A percentile compares a stretch with the other conserved stretches of the same genome.
These are phyloP conservation scores for Mortierella sp. DNA, from an alignment of 371 early-diverging fungal genomes.

Conservation along the genomic window DNA sequence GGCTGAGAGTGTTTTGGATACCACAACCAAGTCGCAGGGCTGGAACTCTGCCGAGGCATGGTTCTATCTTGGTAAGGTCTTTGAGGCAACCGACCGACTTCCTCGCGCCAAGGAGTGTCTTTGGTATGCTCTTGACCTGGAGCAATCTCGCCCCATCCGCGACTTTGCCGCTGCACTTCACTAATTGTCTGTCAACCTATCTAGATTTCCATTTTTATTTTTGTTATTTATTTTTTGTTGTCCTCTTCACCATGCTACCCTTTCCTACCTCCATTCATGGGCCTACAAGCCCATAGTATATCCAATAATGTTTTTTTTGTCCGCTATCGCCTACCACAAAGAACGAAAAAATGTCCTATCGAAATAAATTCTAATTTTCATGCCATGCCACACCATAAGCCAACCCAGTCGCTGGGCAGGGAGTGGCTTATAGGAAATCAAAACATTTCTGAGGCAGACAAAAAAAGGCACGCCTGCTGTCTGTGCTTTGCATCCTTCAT, in stretches of 20 bases:
- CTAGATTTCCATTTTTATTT: slow-evolving; percentile 1
- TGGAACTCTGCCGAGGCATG: slow-evolving; percentile 79
- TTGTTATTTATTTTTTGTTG: neutral
- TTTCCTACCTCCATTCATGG: neutral
- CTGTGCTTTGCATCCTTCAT: slow-evolving; percentile 3
- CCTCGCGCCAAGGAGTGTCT: slow-evolving; percentile 72
- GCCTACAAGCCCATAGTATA: neutral
- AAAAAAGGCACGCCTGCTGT: slow-evolving; percentile 1
- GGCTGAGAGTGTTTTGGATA: slow-evolving; percentile 68
- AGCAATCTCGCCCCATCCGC: slow-evolving; percentile 74
- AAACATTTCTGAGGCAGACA: slow-evolving; percentile 10
- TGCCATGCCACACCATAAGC: neutral
- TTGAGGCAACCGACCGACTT: slow-evolving; percentile 64
- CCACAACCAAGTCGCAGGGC: slow-evolving; percentile 67
- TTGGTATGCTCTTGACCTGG: slow-evolving; percentile 81
- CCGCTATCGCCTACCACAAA: too few species aligned
- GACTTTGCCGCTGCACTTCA: slow-evolving; percentile 63
- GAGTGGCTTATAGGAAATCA: slow-evolving; percentile 24
- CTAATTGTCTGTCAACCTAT: slow-evolving; percentile 23
- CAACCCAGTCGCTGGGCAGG: neutral
- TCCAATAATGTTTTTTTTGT: slow-evolving; percentile 8
- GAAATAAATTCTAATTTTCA: too few species aligned
- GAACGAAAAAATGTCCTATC: too few species aligned
- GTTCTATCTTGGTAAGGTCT: slow-evolving; percentile 67
- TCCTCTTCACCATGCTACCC: neutral